Conservation (phyloP, 345 rosid genomes). For the Citrus australasica region DNA sequence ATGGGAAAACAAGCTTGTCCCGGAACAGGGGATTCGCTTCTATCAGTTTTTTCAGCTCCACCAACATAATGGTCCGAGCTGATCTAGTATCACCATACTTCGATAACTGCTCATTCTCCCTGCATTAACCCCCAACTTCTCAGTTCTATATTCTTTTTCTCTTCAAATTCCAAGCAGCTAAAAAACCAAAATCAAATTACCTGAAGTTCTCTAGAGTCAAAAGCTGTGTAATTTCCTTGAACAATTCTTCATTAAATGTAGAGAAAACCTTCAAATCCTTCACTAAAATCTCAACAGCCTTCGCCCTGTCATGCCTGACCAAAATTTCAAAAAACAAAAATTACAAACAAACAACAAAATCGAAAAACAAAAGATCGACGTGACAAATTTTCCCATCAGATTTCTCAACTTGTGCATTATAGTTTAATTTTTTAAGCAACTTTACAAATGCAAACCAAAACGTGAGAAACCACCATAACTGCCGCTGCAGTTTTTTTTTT, state of each 20-base stretch:
- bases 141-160: not conserved
- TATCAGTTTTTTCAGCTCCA: conserved; percentile 30
- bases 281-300: conserved; percentile 85
- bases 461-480: not conserved
- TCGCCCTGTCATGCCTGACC: conserved; percentile 74
- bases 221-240: conserved; percentile 89
- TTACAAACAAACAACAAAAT: conserved; percentile 8
- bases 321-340: not conserved
- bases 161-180: not conserved
- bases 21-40: conserved; percentile 34
- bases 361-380: not conserved
- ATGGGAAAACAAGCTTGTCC: conserved; percentile 32
- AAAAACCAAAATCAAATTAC: conserved; percentile 26
- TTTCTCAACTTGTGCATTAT: not conserved
- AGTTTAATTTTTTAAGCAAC: not conserved
- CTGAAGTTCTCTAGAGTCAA: conserved; percentile 80
- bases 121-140: conserved; percentile 6
- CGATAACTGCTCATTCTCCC: conserved; percentile 33
- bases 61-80: conserved; percentile 31
- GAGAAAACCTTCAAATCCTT: conserved; percentile 83
- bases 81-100: conserved; percentile 36
- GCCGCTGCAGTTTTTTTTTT: not conserved
- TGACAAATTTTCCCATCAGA: not conserved
- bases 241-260: conserved; percentile 81
- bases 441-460: not conserved